phyloP scores from a whole-genome alignment of 495 filamentous ascomycete species.

The Arthonia radiata region DNA sequence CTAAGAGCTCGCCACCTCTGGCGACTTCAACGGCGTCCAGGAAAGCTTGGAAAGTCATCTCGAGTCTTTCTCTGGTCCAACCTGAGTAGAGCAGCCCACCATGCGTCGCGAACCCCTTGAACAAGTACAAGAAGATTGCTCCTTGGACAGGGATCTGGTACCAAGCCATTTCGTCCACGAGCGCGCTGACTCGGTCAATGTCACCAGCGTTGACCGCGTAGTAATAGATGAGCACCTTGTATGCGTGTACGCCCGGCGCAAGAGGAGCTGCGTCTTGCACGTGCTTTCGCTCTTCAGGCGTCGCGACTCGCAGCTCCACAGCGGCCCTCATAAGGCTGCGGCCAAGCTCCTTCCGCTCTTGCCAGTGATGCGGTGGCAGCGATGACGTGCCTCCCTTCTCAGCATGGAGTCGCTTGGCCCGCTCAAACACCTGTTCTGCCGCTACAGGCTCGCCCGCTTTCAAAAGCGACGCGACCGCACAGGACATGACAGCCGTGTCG shows the following conservation, averaged over 20 bases:
- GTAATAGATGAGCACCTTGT: constrained; percentile 30
- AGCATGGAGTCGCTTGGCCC: constrained; percentile 43
- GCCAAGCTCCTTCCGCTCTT: constrained; percentile 13
- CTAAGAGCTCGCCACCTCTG: too few species aligned
- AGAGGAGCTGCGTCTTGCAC: constrained; percentile 30
- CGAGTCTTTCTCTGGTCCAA: constrained; percentile 38
- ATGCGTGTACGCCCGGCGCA: constrained; percentile 37
- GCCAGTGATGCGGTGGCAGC: constrained; percentile 15
- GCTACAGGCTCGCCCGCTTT: constrained; percentile 40
- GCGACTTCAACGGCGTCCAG: too few species aligned
- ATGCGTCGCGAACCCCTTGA: constrained; percentile 51
- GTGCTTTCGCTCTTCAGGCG: constrained; percentile 16
- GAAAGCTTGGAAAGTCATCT: constrained; percentile 16
- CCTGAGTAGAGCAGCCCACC: constrained; percentile 32
- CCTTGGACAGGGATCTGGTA: constrained; percentile 31
- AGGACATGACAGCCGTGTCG: constrained; percentile 69
- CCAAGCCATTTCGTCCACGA: constrained; percentile 39
- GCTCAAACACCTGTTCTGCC: constrained; percentile 54
- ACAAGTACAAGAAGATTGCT: constrained; percentile 37
- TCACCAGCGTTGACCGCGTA: constrained; percentile 27
- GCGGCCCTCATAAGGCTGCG: constrained; percentile 20
- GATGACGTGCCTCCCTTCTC: constrained; percentile 11
- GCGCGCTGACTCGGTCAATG: constrained; percentile 25
- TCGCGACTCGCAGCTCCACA: constrained; percentile 26
- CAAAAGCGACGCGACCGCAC: constrained; percentile 55